Conservation (phyloP, 116 monocot species). For the Posidonia oceanica region DNA sequence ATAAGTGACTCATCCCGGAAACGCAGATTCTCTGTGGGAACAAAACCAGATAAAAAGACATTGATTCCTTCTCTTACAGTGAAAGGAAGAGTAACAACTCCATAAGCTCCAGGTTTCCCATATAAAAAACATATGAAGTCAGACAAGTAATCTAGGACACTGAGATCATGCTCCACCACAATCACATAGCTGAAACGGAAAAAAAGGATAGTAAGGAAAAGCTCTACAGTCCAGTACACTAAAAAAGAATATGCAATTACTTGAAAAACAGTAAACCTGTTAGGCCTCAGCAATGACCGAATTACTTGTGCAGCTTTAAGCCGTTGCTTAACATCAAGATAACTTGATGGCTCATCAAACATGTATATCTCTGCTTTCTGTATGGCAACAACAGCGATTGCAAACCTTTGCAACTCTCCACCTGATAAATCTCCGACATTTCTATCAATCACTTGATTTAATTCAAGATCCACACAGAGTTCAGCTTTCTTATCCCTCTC, state of each 20-base stretch:
- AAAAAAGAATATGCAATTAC: neutral
- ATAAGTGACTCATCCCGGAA: slow-evolving; percentile 78
- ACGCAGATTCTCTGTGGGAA: slow-evolving; percentile 74
- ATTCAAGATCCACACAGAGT: slow-evolving; percentile 56
- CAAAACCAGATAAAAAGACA: slow-evolving; percentile 79
- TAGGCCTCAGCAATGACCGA: slow-evolving; percentile 55
- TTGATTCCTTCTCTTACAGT: slow-evolving; percentile 87
- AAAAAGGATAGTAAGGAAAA: neutral
- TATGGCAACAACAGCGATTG: slow-evolving; percentile 66
- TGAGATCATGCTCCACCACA: slow-evolving; percentile 87
- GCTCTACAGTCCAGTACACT: neutral
- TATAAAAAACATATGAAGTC: slow-evolving; percentile 83
- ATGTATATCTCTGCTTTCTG: slow-evolving; percentile 83
- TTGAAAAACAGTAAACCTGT: slow-evolving; percentile 30
- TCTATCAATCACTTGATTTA: slow-evolving; percentile 75
- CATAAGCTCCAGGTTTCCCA: slow-evolving; percentile 84
- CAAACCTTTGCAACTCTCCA: slow-evolving; percentile 71
- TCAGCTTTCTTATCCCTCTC: slow-evolving; percentile 50
- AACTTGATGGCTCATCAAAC: slow-evolving; percentile 80
- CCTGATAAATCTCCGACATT: slow-evolving; percentile 81
- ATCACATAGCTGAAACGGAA: slow-evolving; percentile 57
- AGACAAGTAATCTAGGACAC: slow-evolving; percentile 74
- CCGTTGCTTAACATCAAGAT: slow-evolving; percentile 67
- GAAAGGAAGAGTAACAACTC: slow-evolving; percentile 75
- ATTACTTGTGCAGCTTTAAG: slow-evolving; percentile 81